Base-by-base conservation (phyloP, 768 basidiomycete genomes). In the Suillus occidentalis region DNA sequence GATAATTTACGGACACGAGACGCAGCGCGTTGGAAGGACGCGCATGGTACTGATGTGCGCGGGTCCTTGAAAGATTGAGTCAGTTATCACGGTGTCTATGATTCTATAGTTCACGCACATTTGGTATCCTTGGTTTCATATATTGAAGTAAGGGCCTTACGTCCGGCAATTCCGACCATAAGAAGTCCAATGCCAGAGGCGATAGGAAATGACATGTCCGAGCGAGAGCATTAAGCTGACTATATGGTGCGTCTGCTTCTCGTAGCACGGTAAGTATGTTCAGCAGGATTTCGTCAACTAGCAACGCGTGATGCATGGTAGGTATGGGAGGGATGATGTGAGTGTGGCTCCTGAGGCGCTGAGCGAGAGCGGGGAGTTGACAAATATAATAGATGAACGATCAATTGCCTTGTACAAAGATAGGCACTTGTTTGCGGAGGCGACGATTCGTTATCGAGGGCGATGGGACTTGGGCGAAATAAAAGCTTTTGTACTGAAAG, bases 201-300 rank as follows among this genome's bases (percentile, higher is more conserved):
- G 58, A 59, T 59, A 59, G 18, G 58, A 31, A 20, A 20, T 28
- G 58, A 28, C 58, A 59, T 28, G 58, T 42, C 40, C 12, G 58
- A 59, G 58, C 58, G 18, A 59, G 12, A 42, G 58, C 58, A 12
- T 59, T 59, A 3, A 59, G 58, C 58, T 59, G 58, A 5, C 58
- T 59, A 7, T 28, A 28, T 42, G 58, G 10, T 22, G 25, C 20
- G 20, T 59, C 58, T 59, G 40, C n/a, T 59, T 42, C 58, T 10
- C 18, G 40, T 28, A 59, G 25, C 9, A 28, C 40, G 20, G 58
- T 10, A 31, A 59, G 58, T 59, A 59, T 59, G 39, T 28, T 59
- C 58, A 59, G 25, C 18, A 59, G 1, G 18, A 59, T 42, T 20
- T 59, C 58, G 6, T 42, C 25, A 20, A 59, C 58, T 59, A 59